These are phyloP conservation scores for Eimeria necatrix DNA, from an alignment of 169 alveolate genomes.

Conservation along the genomic window DNA sequence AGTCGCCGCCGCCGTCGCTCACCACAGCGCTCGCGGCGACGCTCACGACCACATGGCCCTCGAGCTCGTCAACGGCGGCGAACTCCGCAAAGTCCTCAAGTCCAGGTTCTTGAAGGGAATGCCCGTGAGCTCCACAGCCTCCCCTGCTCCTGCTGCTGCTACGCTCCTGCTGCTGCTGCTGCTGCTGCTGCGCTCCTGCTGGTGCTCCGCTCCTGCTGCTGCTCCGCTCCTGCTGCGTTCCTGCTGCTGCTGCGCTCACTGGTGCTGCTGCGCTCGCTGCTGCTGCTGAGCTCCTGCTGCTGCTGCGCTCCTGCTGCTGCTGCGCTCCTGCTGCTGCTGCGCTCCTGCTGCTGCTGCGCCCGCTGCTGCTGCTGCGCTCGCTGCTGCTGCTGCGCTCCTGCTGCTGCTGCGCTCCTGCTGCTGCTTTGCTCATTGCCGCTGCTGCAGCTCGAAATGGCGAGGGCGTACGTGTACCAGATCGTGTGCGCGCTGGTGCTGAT, in stretches of 20 bases:
- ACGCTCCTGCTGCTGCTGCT: not conserved
- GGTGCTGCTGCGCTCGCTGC: too few relatives aligned
- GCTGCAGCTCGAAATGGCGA: constrained; percentile 78
- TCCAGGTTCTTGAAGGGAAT: constrained; percentile 8
- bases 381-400: too few relatives aligned
- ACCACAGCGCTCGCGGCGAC: constrained; percentile 52
- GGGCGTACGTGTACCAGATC: constrained; percentile 87
- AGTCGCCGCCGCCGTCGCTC: constrained; percentile 56
- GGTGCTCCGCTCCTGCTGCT: too few relatives aligned
- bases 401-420: too few relatives aligned
- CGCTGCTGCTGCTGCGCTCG: not conserved
- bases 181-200: too few relatives aligned
- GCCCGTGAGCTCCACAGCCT: constrained; percentile 63
- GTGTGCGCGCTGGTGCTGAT: constrained; percentile 93
- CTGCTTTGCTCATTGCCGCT: not conserved
- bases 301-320: not conserved
- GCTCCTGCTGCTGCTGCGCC: not conserved
- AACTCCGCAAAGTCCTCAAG: constrained; percentile 39
- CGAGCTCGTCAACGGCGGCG: constrained; percentile 50
- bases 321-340: too few relatives aligned
- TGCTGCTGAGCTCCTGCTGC: too few relatives aligned
- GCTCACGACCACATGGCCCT: constrained; percentile 50
- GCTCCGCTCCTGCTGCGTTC: not conserved
- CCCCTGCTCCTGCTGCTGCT: too few relatives aligned
- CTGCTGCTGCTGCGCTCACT: not conserved